These are phyloP conservation scores for Scenedesmus sp. DNA, from an alignment of 163 green algal genomes.

Conservation along the genomic window DNA sequence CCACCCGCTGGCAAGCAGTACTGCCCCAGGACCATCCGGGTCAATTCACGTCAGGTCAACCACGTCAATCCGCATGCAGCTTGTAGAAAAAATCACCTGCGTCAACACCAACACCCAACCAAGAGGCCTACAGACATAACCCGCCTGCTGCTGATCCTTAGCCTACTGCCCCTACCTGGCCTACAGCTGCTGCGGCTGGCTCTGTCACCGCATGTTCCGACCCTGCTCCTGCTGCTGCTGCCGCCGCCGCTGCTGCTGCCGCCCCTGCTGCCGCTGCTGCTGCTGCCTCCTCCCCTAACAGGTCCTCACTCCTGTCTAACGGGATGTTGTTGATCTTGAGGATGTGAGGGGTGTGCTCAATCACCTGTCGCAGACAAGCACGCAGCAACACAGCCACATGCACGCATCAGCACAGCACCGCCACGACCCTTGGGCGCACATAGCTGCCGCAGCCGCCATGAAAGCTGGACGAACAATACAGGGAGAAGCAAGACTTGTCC, in stretches of 20 bases:
- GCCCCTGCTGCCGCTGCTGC: conserved; percentile 28
- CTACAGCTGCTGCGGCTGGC: background rate
- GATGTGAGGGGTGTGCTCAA: conserved; percentile 45
- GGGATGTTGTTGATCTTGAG: conserved; percentile 54
- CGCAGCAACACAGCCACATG: background rate
- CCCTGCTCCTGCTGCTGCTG: conserved; percentile 4
- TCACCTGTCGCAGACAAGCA: background rate
- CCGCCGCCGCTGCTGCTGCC: background rate
- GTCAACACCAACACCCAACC: background rate
- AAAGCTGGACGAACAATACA: too few species aligned
- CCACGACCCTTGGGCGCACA: too few species aligned
- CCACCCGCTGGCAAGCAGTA: too few species aligned
- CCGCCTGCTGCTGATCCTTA: background rate
- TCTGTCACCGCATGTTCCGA: background rate
- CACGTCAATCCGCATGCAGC: background rate
- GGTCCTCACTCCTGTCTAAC: conserved; percentile 18
- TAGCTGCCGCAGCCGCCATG: too few species aligned
- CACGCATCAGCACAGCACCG: too few species aligned
- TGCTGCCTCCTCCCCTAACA: conserved; percentile 27
- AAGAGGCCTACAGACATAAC: background rate
- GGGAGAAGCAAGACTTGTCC: too few species aligned
- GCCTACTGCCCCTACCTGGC: background rate
- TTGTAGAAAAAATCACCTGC: background rate
- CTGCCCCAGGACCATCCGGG: too few species aligned
- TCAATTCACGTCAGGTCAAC: too few species aligned